Base-by-base conservation (phyloP, 805 yeast species). In the Ogataea ramenticola region DNA sequence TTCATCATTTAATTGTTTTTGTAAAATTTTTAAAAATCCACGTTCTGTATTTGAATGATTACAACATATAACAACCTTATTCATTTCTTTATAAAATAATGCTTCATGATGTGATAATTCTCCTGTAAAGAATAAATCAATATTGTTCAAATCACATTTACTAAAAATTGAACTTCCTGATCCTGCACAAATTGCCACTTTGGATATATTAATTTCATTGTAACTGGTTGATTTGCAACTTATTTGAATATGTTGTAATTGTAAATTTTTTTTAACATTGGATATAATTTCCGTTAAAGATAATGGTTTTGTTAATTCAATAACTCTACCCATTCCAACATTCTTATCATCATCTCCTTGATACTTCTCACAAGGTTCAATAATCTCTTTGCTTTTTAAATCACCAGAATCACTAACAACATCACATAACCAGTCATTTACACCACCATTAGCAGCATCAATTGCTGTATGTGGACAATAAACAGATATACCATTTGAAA, bases 401-500 rank as follows among this genome's bases (percentile, higher is more conserved):
- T 17, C 38, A 4, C 22, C 43, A 2, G 49, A 48, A 2, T 60
- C 57, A 0, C 61, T 56, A 3, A 75, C 56, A 6, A 86, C 86
- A 33, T 75, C 78, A 1, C 77, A 84, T 36, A 93, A 70, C 84
- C 96, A 93, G 60, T 89, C 98, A 53, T 93, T 93, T 49, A 93
- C 96, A 20, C 99, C 99, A n/a, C 83, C 85, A 12, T 64, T 62
- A 10, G 93, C 93, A 21, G 97, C 91, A 64, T 93, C 99, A 3
- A 93, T 85, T 0, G 98, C 89, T 1, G 99, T 91, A 58, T 93
- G 99, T 22, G 99, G 99, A 44, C 83, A 83, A 61, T 93, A 93
- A 1, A 93, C 99, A 40, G 89, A 77, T 45, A 93, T 76, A n/a
- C 86, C 85, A 46, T 80, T 73, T 50, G 80, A 81, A 42, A 88